Conservation (phyloP, 2,329 filamentous ascomycete species). For the Botrytis byssoidea region DNA sequence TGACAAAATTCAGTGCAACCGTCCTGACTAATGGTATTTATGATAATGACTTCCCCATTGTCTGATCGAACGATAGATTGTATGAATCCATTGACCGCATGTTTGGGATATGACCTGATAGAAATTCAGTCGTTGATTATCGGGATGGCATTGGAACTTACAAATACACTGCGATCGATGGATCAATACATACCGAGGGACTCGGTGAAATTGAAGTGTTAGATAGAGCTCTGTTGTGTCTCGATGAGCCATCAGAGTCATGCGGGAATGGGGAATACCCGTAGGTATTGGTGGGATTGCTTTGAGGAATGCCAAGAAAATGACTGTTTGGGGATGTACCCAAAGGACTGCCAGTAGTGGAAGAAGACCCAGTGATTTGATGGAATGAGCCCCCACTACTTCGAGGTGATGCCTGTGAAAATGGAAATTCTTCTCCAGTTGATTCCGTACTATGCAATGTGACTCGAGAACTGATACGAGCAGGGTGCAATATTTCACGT, state of each 20-base stretch:
- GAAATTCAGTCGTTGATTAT: neutral
- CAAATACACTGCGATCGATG: neutral
- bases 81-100: neutral
- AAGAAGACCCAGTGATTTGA: neutral
- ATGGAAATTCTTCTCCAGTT: neutral
- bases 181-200: neutral
- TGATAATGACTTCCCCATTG: neutral
- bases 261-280: neutral
- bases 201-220: neutral
- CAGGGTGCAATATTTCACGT: neutral
- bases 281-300: neutral
- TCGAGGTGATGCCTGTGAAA: neutral
- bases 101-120: neutral
- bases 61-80: neutral
- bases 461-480: neutral
- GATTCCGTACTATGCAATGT: neutral
- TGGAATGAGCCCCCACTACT: neutral
- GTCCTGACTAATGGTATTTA: neutral
- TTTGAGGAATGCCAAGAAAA: neutral
- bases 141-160: neutral
- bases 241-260: neutral
- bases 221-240: neutral
- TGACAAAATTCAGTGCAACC: neutral
- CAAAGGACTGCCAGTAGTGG: neutral
- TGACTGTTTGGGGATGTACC: neutral